Base-by-base conservation (phyloP, 345 rosid genomes). In the Cardamine chenopodiifolia region DNA sequence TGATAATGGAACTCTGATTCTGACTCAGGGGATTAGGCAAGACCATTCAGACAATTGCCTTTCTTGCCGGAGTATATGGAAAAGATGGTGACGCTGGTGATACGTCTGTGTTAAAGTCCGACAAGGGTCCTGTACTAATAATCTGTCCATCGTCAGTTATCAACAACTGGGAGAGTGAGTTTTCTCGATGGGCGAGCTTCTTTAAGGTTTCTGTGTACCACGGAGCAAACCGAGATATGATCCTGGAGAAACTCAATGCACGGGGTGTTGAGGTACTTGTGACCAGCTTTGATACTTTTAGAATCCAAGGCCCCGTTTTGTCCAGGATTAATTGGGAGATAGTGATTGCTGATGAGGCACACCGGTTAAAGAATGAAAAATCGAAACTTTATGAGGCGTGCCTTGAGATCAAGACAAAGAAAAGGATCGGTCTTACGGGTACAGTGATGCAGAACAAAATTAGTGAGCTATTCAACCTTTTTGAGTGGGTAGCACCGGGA, bases 391-490 rank as follows among this genome's bases (percentile, higher is more conserved):
- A 94, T 65, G 76, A 71, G n/a, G 95, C 97, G 0, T 91, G 92
- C 66, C 70, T 77, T 68, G 84, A 83, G 54, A 79, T 91, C 70
- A 83, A 81, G 68, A 91, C 98, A 2, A 64, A 35, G 23, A 87
- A 70, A 62, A 86, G 97, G 29, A 78, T 91, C 14, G 98, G 97
- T 78, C 89, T 94, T 22, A 94, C 98, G 0, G 97, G 98, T 74
- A 94, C 97, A 7, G 76, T 89, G 65, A 86, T 94, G 96, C 97
- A 94, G 82, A 94, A 94, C 77, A 94, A 89, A 82, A 88, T 94
- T 20, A 85, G 84, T 90, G 98, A 91, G 75, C 82, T 94, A 49
- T 94, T 90, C 62, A 91, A 90, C 76, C 89, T 94, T 34, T 92
- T 91, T 68, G 92, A 94, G 25, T 94, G 93, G 97, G 98, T 89